These are phyloP conservation scores for Jackrogersella multiformis DNA, from an alignment of 495 filamentous ascomycete genomes.

Conservation along the genomic window DNA sequence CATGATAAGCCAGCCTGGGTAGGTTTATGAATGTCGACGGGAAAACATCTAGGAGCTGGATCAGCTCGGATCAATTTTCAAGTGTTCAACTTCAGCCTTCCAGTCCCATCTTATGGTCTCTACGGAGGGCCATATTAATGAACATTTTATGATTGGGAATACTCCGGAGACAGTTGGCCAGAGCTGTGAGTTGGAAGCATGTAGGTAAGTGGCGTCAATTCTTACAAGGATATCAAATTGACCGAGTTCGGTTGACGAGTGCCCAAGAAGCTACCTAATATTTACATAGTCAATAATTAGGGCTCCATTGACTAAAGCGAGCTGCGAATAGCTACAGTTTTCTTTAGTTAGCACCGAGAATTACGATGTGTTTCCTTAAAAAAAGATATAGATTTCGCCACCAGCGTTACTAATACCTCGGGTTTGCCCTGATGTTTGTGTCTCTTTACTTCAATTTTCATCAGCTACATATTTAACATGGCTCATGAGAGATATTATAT, in stretches of 20 bases:
- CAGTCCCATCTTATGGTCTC: not conserved
- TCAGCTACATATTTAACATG: constrained; percentile 11
- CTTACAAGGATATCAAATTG: constrained; percentile 18
- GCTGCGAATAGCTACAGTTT: constrained; percentile 29
- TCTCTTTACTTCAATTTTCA: not conserved
- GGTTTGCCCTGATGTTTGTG: not conserved
- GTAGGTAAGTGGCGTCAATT: constrained; percentile 21
- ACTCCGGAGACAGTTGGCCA: constrained; percentile 4
- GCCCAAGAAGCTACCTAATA: constrained; percentile 27
- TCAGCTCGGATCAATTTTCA: not conserved
- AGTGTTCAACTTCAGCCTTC: not conserved
- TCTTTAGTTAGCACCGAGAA: constrained; percentile 2
- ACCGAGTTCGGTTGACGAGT: constrained; percentile 33
- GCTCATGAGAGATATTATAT: constrained; percentile 21
- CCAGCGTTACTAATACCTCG: constrained; percentile 12
- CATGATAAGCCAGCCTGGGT: too few species aligned
- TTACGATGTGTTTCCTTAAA: constrained; percentile 15
- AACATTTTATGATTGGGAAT: constrained; percentile 6
- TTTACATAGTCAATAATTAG: constrained; percentile 32
- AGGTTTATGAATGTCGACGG: not conserved
- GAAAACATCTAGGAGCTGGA: not conserved
- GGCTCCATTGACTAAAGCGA: constrained; percentile 32
- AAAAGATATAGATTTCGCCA: constrained; percentile 23
- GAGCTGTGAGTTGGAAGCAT: not conserved
- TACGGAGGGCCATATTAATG: not conserved